A percentile compares a stretch with the other conserved stretches of the same genome.
These are phyloP conservation scores for Monilinia laxa DNA, from an alignment of 2,329 filamentous ascomycete species.

Conservation along the genomic window DNA sequence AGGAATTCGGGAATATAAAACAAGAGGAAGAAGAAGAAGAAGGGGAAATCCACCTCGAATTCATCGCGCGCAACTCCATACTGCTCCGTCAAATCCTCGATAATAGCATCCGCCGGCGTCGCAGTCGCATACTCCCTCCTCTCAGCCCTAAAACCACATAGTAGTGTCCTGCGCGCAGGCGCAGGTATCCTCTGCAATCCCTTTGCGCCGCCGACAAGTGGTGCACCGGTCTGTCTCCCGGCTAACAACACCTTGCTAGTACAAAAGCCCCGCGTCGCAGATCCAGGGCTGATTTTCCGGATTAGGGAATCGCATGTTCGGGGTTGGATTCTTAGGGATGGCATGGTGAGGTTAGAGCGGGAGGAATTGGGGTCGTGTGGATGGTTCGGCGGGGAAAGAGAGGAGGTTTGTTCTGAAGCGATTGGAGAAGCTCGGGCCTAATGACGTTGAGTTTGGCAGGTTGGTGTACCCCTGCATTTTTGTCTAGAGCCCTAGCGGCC, in stretches of 20 bases:
- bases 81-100: conserved; percentile 18
- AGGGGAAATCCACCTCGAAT: conserved; percentile 40
- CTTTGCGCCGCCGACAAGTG: background rate
- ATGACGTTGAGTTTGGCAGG: background rate
- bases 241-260: background rate
- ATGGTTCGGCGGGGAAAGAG: background rate
- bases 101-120: background rate
- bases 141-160: background rate
- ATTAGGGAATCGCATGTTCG: background rate
- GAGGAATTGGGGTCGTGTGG: background rate
- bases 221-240: background rate
- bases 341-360: background rate
- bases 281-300: background rate
- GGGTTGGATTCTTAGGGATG: background rate
- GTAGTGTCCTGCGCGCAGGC: background rate
- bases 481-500: too few relatives aligned
- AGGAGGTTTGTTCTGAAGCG: background rate
- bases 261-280: background rate
- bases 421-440: background rate
- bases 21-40: too few relatives aligned
- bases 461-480: background rate
- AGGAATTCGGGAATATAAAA: background rate
- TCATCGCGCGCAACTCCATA: conserved; percentile 48
- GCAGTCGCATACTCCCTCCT: background rate
- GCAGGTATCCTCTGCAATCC: background rate